Conservation (phyloP, 1,284 basidiomycete species). For the Pseudozyma sp. region DNA sequence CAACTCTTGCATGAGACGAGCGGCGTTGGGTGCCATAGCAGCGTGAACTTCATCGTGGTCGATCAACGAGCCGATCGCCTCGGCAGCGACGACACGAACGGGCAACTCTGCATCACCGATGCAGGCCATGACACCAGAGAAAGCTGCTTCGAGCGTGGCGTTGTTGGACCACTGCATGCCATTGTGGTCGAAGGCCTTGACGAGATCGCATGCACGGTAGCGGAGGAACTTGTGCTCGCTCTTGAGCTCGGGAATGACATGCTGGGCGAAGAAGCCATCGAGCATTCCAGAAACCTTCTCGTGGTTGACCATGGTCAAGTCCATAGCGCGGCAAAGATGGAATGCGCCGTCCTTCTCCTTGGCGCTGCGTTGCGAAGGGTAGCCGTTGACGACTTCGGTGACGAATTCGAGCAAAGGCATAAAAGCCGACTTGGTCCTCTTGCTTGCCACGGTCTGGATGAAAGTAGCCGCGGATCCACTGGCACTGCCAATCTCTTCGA, state of each 20-base stretch:
- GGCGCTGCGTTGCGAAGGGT: conserved; percentile 51
- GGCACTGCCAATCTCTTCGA: conserved; percentile 61
- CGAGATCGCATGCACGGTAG: conserved; percentile 61
- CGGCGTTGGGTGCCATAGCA: conserved; percentile 82
- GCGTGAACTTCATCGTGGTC: conserved; percentile 77
- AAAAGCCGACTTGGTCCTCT: conserved; percentile 64
- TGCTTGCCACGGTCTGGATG: conserved; percentile 55
- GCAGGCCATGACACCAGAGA: conserved; percentile 65
- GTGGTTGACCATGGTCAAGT: conserved; percentile 60
- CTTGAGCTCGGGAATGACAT: conserved; percentile 63
- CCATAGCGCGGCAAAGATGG: conserved; percentile 59
- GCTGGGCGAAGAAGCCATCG: conserved; percentile 63
- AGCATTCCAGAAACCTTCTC: conserved; percentile 56
- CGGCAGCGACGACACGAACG: conserved; percentile 84
- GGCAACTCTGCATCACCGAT: conserved; percentile 78
- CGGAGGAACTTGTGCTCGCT: conserved; percentile 61
- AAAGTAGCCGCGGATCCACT: conserved; percentile 53
- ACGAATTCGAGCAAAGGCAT: conserved; percentile 65
- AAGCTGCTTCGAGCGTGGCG: conserved; percentile 60
- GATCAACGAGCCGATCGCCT: conserved; percentile 83
- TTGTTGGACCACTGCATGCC: conserved; percentile 62
- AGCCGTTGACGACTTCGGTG: conserved; percentile 61
- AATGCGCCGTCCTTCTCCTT: conserved; percentile 67
- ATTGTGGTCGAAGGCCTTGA: conserved; percentile 61
- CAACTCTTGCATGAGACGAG: conserved; percentile 88